Evolutionary conservation across 441 rosid species (phyloP).

Genomic region (Pelargonium cotyledonis): DNA sequence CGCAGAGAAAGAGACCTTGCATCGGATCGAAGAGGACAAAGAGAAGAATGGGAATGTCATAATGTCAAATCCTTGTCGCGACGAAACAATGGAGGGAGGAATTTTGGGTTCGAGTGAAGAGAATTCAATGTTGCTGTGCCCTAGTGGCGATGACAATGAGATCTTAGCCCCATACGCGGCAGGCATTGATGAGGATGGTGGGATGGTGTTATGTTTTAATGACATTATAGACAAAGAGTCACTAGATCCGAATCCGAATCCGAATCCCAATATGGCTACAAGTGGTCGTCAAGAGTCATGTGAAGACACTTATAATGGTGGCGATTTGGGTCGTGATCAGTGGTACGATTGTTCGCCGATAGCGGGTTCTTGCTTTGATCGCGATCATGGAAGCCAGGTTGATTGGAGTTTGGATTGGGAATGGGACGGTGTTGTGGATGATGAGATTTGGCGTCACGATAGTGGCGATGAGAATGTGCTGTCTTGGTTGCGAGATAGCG

Average conservation of each 20-base stretch:
- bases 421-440: slow-evolving; percentile 34
- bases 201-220: slow-evolving; percentile 17
- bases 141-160: slow-evolving; percentile 12
- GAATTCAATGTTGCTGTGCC: slow-evolving; percentile 5
- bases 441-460: slow-evolving; percentile 21
- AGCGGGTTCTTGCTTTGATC: too few species aligned
- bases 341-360: too few species aligned
- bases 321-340: too few species aligned
- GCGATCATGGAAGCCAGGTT: too few species aligned
- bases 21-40: too few species aligned
- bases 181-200: slow-evolving; percentile 20
- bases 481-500: slow-evolving; percentile 23
- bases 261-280: slow-evolving; percentile 5
- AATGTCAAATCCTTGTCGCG: slow-evolving; percentile 10
- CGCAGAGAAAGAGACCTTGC: too few species aligned
- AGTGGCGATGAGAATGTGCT: slow-evolving; percentile 7
- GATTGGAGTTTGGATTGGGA: slow-evolving; percentile 32
- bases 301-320: neutral
- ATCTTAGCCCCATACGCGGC: slow-evolving; percentile 18
- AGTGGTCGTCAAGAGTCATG: neutral
- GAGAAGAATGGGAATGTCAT: too few species aligned
- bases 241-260: slow-evolving; percentile 12
- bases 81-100: neutral
- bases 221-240: slow-evolving; percentile 26
- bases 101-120: slow-evolving; percentile 6